Conservation (phyloP, 1,284 basidiomycete genomes). For the Gomphus sp. region DNA sequence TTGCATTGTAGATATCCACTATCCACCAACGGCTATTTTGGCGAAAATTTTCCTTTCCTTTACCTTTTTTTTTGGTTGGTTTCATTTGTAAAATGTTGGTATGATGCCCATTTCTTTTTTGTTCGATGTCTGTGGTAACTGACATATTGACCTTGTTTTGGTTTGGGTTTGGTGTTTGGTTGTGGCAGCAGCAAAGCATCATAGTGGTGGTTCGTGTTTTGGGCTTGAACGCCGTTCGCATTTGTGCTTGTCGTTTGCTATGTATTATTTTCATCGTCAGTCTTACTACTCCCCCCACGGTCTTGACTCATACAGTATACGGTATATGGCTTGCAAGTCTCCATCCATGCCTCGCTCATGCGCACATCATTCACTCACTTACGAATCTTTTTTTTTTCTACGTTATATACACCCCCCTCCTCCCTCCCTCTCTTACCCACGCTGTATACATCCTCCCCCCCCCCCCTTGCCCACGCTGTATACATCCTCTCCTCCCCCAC, state of each 20-base stretch:
- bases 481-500: too few relatives aligned
- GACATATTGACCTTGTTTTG: too few relatives aligned
- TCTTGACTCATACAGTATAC: not conserved
- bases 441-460: too few relatives aligned
- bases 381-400: too few relatives aligned
- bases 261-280: too few relatives aligned
- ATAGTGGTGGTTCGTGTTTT: not conserved
- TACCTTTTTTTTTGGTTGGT: not conserved
- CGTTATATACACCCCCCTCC: too few relatives aligned
- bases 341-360: too few relatives aligned
- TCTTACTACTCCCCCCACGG: not conserved
- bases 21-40: not conserved
- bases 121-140: too few relatives aligned
- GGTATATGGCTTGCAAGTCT: not conserved
- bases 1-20: not conserved
- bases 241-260: not conserved
- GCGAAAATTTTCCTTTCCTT: too few relatives aligned
- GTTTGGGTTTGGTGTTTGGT: too few relatives aligned
- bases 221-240: not conserved
- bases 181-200: too few relatives aligned
- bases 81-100: not conserved
- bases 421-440: not conserved
- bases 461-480: not conserved
- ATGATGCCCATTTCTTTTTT: not conserved
- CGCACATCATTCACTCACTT: too few relatives aligned